phyloP scores from a whole-genome alignment of 2,329 filamentous ascomycete species.

The Coleophoma eucalyptorum region DNA sequence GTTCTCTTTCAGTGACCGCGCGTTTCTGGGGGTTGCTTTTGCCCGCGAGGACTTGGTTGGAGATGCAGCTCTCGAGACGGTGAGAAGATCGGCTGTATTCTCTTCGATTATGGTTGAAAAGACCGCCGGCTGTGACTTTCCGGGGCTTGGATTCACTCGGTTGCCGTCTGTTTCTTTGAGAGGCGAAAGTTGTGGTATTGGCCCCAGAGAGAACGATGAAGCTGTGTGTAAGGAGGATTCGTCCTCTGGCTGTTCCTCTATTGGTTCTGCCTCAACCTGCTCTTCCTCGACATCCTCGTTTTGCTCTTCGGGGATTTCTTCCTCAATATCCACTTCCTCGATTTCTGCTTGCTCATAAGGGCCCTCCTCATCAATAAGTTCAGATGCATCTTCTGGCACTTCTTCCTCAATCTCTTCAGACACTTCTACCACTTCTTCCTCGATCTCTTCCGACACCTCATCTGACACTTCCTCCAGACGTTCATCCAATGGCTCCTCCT shows the following conservation, averaged over 20 bases:
- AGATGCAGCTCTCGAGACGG: conserved; percentile 30
- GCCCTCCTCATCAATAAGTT: conserved; percentile 13
- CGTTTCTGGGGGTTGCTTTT: conserved; percentile 21
- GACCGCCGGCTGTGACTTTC: conserved; percentile 31
- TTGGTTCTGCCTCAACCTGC: conserved; percentile 2
- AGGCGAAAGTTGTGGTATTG: conserved; percentile 36
- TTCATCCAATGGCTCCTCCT: conserved; percentile 39
- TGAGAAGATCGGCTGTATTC: conserved; percentile 38
- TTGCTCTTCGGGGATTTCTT: too few species aligned
- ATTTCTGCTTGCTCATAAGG: conserved; percentile 12
- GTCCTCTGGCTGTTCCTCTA: conserved; percentile 5
- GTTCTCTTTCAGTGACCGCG: background rate
- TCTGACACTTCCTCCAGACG: conserved; percentile 6
- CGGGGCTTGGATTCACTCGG: conserved; percentile 13
- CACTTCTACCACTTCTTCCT: conserved; percentile 23
- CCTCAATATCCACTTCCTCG: background rate
- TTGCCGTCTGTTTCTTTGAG: conserved; percentile 32
- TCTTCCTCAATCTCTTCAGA: conserved; percentile 18
- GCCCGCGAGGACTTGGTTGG: conserved; percentile 13
- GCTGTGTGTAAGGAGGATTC: conserved; percentile 15
- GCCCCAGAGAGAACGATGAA: conserved; percentile 19
- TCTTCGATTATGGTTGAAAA: conserved; percentile 46
- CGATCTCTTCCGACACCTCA: conserved; percentile 13
- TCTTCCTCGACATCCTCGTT: conserved; percentile 5
- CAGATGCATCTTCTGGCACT: conserved; percentile 14